A percentile compares a stretch with the other conserved stretches of the same genome.
These are phyloP conservation scores for Septoria petroselini DNA, from an alignment of 2,329 filamentous ascomycete species.

Conservation along the genomic window DNA sequence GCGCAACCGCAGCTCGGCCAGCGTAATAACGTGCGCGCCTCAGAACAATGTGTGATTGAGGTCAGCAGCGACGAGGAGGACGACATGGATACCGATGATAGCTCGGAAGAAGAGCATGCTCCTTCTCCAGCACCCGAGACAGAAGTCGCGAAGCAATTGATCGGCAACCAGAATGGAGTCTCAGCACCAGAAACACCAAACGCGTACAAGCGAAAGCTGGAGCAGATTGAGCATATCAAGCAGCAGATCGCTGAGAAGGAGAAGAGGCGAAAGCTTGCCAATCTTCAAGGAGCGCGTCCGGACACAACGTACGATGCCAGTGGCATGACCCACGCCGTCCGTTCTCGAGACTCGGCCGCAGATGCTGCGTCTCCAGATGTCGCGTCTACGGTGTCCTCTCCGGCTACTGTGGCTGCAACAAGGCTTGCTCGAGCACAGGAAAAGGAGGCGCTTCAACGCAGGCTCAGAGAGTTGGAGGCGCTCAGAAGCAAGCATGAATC, in stretches of 20 bases:
- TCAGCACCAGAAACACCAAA: conserved; percentile 26
- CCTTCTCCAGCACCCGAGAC: background rate
- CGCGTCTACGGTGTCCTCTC: background rate
- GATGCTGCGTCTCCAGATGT: background rate
- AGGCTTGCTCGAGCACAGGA: conserved; percentile 15
- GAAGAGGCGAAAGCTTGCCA: conserved; percentile 39
- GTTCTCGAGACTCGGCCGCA: background rate
- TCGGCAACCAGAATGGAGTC: background rate
- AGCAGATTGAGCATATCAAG: conserved; percentile 30
- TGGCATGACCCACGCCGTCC: too few species aligned
- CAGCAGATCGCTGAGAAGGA: conserved; percentile 43
- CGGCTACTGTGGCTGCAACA: conserved; percentile 1
- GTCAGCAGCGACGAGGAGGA: conserved; percentile 69
- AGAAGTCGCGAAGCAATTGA: background rate
- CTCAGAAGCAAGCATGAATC: conserved; percentile 7
- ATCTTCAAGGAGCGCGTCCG: background rate
- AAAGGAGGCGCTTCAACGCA: conserved; percentile 13
- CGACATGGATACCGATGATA: conserved; percentile 31
- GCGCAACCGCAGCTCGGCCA: conserved; percentile 44
- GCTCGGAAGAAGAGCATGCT: conserved; percentile 5
- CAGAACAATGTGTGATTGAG: conserved; percentile 72
- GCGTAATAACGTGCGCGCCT: conserved; percentile 46
- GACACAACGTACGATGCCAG: background rate
- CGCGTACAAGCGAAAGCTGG: conserved; percentile 20
- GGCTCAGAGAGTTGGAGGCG: conserved; percentile 16